Evolutionary conservation across 345 rosid genomes (phyloP), one percentile per base, ranked within the genome.

Genomic region (Dimocarpus longan): DNA sequence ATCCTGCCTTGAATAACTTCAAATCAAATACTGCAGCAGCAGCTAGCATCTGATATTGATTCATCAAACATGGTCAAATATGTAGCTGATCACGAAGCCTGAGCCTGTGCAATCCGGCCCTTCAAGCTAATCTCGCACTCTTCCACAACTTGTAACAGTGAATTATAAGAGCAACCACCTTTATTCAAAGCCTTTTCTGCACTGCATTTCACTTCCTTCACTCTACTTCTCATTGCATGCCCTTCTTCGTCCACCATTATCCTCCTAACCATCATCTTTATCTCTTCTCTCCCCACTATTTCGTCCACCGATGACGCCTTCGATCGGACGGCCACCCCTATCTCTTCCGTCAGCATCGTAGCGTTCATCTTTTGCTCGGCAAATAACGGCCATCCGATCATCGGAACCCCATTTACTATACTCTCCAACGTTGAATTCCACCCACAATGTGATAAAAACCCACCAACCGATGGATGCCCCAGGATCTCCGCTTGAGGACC

Each of bases 301-400:
- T 83, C 84, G 68, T 75, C 46, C 1, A 64, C 56, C 9, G 46
- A 82, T 12, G 19, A 4, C 19, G 8, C 39, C 46, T 76, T 66
- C 6, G 79, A 76, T 10, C 82, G 80, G 1, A 80, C 59, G 0
- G 91, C 91, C 18, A 85, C 85, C 67, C 85, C 80, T 8, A 88
- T 64, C 40, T 87, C 89, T 72, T 85, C 90, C 3, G 82, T 69
- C 1, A 90, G 75, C 70, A 86, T 10, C 12, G 82, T 40, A 0
- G 90, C 91, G 74, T 88, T 92, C 93, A 92, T 86, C 64, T 65
- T 86, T 74, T 90, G 89, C 76, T 88, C 91, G 0, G 91, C 90
- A 32, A 80, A 87, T 40, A 91, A 16, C n/a, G 91, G 95, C 93
- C 95, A 89, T 11, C 80, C 89, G 32, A 87, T 77, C 88, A 91